Percentiles rank a stretch among this genome's conserved stretches.
phyloP scores from a whole-genome alignment of 1,139 yeast species.

The Starmera stellimalicola region DNA sequence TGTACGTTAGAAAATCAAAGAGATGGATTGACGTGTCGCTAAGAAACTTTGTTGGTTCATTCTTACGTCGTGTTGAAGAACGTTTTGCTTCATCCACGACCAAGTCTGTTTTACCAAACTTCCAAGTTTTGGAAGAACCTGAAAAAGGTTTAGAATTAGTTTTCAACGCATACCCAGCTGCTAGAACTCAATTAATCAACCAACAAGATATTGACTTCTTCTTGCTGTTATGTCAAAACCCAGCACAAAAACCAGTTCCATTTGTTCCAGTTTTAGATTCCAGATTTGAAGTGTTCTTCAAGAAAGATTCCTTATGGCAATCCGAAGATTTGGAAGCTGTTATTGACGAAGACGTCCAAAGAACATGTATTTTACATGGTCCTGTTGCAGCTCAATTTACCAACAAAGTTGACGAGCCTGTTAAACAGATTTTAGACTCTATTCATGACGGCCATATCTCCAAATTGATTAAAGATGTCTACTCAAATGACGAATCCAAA shows the following conservation, averaged over 20 bases:
- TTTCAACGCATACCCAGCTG: slow-evolving; percentile 60
- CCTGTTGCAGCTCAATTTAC: slow-evolving; percentile 97
- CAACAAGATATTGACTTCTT: slow-evolving; percentile 95
- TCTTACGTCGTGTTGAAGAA: slow-evolving; percentile 91
- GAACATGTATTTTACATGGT: slow-evolving; percentile 97
- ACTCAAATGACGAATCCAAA: slow-evolving; percentile 55
- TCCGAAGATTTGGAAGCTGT: slow-evolving; percentile 96
- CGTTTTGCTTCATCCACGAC: slow-evolving; percentile 62
- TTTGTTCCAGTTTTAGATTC: slow-evolving; percentile 93
- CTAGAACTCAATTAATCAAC: slow-evolving; percentile 73
- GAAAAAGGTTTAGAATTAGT: slow-evolving; percentile 48
- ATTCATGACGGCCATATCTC: slow-evolving; percentile 87
- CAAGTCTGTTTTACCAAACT: slow-evolving; percentile 67
- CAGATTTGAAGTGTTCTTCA: slow-evolving; percentile 90
- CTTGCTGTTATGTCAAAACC: slow-evolving; percentile 74
- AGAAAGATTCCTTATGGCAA: slow-evolving; percentile 98
- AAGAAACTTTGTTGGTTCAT: slow-evolving; percentile 81
- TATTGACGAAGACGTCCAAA: slow-evolving; percentile 90
- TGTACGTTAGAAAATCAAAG: slow-evolving; percentile 70
- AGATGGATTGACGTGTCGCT: slow-evolving; percentile 87
- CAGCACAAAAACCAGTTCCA: slow-evolving; percentile 94
- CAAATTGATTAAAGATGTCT: slow-evolving; percentile 57
- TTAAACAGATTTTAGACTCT: slow-evolving; percentile 77
- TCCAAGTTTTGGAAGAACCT: slow-evolving; percentile 60
- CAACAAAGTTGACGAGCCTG: slow-evolving; percentile 81